Conservation (phyloP, 2,329 filamentous ascomycete species). For the Neoarthrinium moseri region DNA sequence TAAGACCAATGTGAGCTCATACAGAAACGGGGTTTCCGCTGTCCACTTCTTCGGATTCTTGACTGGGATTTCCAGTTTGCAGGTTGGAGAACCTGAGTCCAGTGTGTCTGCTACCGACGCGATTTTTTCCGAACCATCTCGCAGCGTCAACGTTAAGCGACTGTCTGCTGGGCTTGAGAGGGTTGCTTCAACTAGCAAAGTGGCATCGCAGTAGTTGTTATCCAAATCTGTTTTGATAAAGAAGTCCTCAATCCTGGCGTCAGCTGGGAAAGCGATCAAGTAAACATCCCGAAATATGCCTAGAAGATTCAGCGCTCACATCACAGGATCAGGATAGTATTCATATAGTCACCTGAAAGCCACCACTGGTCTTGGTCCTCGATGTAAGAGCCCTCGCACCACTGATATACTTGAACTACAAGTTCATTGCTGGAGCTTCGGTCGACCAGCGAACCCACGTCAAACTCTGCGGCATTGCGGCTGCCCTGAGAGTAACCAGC, state of each 20-base stretch:
- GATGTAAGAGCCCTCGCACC: conserved; percentile 67
- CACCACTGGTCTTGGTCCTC: conserved; percentile 72
- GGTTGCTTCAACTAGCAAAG: conserved; percentile 43
- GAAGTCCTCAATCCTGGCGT: conserved; percentile 54
- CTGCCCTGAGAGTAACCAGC: conserved; percentile 69
- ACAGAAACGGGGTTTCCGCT: conserved; percentile 64
- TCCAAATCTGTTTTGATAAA: conserved; percentile 56
- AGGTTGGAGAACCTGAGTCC: neutral
- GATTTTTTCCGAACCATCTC: conserved; percentile 4
- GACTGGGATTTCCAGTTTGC: conserved; percentile 37
- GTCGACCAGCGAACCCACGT: conserved; percentile 51
- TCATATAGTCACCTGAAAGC: conserved; percentile 53
- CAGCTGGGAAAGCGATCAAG: conserved; percentile 54
- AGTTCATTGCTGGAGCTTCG: conserved; percentile 49
- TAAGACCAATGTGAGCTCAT: conserved; percentile 48
- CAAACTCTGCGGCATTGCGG: conserved; percentile 69
- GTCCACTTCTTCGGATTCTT: conserved; percentile 64
- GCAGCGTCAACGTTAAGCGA: conserved; percentile 3
- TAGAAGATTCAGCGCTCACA: too few species aligned
- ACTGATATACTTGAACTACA: conserved; percentile 68
- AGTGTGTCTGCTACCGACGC: neutral
- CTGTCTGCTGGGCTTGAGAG: conserved; percentile 6
- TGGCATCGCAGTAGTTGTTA: conserved; percentile 46
- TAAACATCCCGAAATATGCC: conserved; percentile 68
- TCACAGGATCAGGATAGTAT: too few species aligned